Percentiles rank a stretch among this genome's conserved stretches.
These are phyloP conservation scores for Cyberlindnera veronae DNA, from an alignment of 805 yeast species.

Conservation along the genomic window DNA sequence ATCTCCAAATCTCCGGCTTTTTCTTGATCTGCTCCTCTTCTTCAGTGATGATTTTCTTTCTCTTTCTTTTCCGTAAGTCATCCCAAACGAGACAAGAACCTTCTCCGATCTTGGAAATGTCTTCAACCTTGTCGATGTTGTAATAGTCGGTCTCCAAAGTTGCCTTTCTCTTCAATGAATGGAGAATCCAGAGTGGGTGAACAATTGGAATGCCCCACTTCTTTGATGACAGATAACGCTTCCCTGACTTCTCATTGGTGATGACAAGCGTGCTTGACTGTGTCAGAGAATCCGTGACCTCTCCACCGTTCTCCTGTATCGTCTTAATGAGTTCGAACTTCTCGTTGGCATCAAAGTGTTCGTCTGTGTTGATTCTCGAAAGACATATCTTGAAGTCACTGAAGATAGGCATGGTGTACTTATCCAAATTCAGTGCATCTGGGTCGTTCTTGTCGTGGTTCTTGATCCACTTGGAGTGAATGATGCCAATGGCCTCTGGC, in stretches of 20 bases:
- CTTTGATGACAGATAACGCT: slow-evolving; percentile 44
- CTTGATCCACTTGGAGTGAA: slow-evolving; percentile 50
- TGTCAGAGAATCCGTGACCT: slow-evolving; percentile 47
- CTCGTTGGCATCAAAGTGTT: slow-evolving; percentile 23
- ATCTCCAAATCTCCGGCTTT: slow-evolving; percentile 40
- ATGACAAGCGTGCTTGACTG: slow-evolving; percentile 42
- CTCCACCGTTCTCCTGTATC: slow-evolving; percentile 46
- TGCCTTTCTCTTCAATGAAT: slow-evolving; percentile 37
- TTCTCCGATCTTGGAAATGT: slow-evolving; percentile 25
- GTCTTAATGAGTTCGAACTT: slow-evolving; percentile 32
- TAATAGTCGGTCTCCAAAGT: slow-evolving; percentile 32
- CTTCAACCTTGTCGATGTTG: slow-evolving; percentile 23
- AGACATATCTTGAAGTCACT: slow-evolving; percentile 37
- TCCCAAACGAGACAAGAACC: slow-evolving; percentile 30
- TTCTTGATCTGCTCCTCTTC: slow-evolving; percentile 19
- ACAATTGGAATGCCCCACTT: slow-evolving; percentile 40
- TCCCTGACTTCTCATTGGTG: slow-evolving; percentile 49
- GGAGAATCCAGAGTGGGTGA: slow-evolving; percentile 40
- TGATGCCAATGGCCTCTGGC: slow-evolving; percentile 40
- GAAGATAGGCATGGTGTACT: slow-evolving; percentile 40
- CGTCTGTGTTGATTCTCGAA: slow-evolving; percentile 32
- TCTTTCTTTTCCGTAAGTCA: slow-evolving; percentile 21
- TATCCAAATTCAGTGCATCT: slow-evolving; percentile 23
- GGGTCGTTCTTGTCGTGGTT: slow-evolving; percentile 40
- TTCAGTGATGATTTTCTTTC: slow-evolving; percentile 9